These are phyloP conservation scores for Choiromyces venosus DNA, from an alignment of 495 filamentous ascomycete species.

Conservation along the genomic window DNA sequence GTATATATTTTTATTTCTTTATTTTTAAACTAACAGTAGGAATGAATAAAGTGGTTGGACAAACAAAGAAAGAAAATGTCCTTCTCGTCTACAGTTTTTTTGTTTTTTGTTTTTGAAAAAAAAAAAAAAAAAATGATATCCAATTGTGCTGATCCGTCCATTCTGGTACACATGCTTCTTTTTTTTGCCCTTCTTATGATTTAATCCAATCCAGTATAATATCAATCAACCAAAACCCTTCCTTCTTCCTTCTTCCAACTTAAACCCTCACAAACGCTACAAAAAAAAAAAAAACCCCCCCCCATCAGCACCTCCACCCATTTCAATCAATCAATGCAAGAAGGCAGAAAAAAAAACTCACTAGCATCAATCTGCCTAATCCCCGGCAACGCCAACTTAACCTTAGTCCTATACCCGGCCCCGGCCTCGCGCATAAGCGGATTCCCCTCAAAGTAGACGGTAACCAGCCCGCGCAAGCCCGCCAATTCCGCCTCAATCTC, in stretches of 20 bases:
- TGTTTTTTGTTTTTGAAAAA: no score
- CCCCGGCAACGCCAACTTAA: conserved; percentile 77
- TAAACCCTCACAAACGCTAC: not conserved
- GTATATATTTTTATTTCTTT: no score
- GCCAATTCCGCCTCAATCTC: conserved; percentile 74
- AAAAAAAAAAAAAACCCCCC: conserved; percentile 9
- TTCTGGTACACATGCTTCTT: no score
- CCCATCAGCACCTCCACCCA: conserved; percentile 12
- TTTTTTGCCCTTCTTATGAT: no score
- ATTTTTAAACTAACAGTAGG: no score
- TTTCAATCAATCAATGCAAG: not conserved
- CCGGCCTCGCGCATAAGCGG: conserved; percentile 71
- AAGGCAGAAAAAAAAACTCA: conserved; percentile 51
- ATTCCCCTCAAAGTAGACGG: conserved; percentile 97
- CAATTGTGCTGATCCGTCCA: no score
- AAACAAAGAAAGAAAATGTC: no score
- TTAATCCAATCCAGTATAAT: not conserved
- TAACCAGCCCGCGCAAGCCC: conserved; percentile 72
- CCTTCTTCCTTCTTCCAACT: no score
- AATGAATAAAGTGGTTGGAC: no score
- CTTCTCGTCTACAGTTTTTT: no score
- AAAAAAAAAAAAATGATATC: no score
- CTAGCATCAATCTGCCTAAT: conserved; percentile 94
- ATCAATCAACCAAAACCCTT: not conserved
- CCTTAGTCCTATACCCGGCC: conserved; percentile 86